Evolutionary conservation across 495 filamentous ascomycete species (phyloP), one percentile per base, ranked within the genome.

Genomic region (Annulohypoxylon stygium): DNA sequence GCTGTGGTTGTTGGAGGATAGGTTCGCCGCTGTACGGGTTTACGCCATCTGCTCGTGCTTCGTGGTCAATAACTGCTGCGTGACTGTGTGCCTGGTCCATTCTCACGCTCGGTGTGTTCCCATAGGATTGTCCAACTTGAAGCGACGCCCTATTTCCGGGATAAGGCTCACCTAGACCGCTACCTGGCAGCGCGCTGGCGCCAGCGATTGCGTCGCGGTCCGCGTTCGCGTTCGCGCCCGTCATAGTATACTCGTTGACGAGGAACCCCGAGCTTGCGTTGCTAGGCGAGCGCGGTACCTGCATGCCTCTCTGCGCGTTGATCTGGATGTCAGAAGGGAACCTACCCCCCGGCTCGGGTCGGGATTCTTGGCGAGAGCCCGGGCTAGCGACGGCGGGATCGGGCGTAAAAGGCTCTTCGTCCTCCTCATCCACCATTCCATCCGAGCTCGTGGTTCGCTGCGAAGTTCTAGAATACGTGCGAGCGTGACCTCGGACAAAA

Each of bases 291-390:
- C 90, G 81, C 69, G 92, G 89, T 70, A 88, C 90, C 76, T 92
- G 91, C 86, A 93, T 88, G 84, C 91, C 87, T 82, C 93, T 88
- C 65, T 85, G 78, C 37, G 83, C 80, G 75, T 93, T 90, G 75
- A 97, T 88, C 77, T 93, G 88, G 61, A 97, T 80, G 81, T 96
- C 93, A 80, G 91, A 93, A 75, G 94, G 94, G 82, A 97, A 97
- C 71, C 93, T 90, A 81, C 94, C 94, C 86, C 94, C 94, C 86
- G 92, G 88, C 80, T 90, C 88, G 61, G 91, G 91, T 73, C 93
- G 91, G 37, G 78, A 67, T 45, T 89, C 88, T 73, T 83, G 81
- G 41, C 81, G 84, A 39, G 82, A 79, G 59, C 76, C 80, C 39
- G 81, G 81, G 39, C 72, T 79, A 36, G 82, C 83, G 23, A 87